Percentiles rank a stretch among this genome's conserved stretches.
Evolutionary conservation across 768 basidiomycete species (phyloP).

Genomic region (Pisolithus albus): DNA sequence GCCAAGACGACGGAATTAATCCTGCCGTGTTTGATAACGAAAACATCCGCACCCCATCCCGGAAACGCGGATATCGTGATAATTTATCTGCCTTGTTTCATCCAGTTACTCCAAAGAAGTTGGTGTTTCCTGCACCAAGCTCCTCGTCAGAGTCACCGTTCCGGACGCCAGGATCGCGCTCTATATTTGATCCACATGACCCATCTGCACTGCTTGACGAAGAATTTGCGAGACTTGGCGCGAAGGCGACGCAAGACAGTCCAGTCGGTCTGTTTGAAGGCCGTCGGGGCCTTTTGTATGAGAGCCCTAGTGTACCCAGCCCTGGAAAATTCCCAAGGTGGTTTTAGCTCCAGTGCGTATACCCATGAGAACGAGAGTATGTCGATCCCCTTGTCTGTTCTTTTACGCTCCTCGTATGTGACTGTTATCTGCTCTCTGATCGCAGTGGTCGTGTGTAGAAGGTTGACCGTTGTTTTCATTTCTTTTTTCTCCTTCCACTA

Average conservation of each 20-base stretch:
- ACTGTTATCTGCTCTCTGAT: background rate
- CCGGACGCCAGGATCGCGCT: slow-evolving; percentile 40
- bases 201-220: slow-evolving; percentile 63
- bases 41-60: slow-evolving; percentile 39
- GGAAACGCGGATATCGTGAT: slow-evolving; percentile 32
- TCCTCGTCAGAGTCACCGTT: slow-evolving; percentile 35
- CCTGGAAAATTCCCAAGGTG: slow-evolving; percentile 48
- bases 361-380: background rate
- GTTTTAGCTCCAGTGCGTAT: slow-evolving; percentile 32
- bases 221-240: slow-evolving; percentile 53
- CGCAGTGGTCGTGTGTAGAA: background rate
- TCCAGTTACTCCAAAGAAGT: slow-evolving; percentile 40
- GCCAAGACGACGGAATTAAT: slow-evolving; percentile 27
- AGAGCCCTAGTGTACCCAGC: slow-evolving; percentile 61
- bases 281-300: slow-evolving; percentile 53
- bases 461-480: background rate
- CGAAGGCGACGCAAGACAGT: slow-evolving; percentile 44
- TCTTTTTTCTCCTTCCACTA: background rate
- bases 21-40: slow-evolving; percentile 31
- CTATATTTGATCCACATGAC: slow-evolving; percentile 66
- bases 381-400: background rate
- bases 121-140: slow-evolving; percentile 27
- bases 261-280: slow-evolving; percentile 64
- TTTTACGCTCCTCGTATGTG: background rate
- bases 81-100: slow-evolving; percentile 20